Base-by-base conservation (phyloP, 139 green algal genomes). In the Astrephomene gubernaculifera region DNA sequence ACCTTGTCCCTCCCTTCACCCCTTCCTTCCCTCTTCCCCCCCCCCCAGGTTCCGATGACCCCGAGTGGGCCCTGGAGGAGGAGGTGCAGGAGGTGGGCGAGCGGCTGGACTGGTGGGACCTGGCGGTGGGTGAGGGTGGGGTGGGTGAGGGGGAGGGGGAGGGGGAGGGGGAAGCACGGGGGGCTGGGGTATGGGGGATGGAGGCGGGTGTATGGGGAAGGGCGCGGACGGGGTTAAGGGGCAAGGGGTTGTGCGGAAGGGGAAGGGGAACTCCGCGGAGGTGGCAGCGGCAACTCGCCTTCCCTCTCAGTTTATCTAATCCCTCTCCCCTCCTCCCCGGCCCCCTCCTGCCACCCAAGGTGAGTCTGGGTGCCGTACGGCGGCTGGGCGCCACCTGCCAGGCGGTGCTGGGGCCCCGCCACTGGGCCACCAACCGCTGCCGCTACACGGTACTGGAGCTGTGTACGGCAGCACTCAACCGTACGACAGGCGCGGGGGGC, bases 391-490 rank as follows among this genome's bases (percentile, higher is more conserved):
- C 76, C n/a, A 39, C 12, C 39, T 83, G 76, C 57, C 52, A 44
- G 19, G 41, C 60, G 2, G 76, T 83, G 29, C 76, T 83, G n/a
- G 76, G 76, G 2, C 39, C 64, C 21, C 76, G 76, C 10, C 76
- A 83, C 60, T 83, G 76, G 76, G 14, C 76, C 21, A 83, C 76
- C 54, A 83, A 83, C 60, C 57, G 76, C 38, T 83, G 76, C 76
- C 76, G 76, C 1, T 83, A 72, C 76, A 72, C 27, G 5, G 61
- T 83, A 4, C 60, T 83, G 60, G 76, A 45, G 57, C 39, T 83
- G 27, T 63, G 60, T 57, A 83, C 76, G 39, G 60, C 60, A 6
- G 68, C 68, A 38, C 33, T 75, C 17, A 75, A 14, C 33, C 68
- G 38, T 24, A 75, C 68, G 38, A 57, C 38, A 3, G 68, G 38